A percentile compares a stretch with the other conserved stretches of the same genome.
Evolutionary conservation across 306 rosid species (phyloP).

Genomic region (Cucurbita pepo): DNA sequence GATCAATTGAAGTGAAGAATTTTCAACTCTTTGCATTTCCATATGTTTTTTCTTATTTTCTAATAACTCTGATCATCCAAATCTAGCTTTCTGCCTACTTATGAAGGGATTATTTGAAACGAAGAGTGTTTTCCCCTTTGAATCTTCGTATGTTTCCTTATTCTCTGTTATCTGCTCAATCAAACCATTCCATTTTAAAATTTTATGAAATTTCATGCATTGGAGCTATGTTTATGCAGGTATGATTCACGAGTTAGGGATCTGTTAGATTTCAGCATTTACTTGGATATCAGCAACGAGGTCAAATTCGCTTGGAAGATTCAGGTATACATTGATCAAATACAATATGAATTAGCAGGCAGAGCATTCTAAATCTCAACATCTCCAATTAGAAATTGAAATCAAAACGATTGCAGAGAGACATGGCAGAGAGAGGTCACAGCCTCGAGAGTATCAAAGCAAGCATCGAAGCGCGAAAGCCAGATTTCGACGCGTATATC

Average conservation of each 20-base stretch:
- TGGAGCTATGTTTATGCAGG: constrained; percentile 19
- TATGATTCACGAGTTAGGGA: constrained; percentile 76
- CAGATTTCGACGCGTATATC: constrained; percentile 87
- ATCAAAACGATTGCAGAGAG: constrained; percentile 43
- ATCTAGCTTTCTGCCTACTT: background rate
- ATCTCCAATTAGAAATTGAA: background rate
- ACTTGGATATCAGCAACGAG: constrained; percentile 91
- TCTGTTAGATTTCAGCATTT: constrained; percentile 85
- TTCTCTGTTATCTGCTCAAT: background rate
- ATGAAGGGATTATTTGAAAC: background rate
- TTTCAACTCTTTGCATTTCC: background rate
- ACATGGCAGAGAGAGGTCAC: constrained; percentile 98
- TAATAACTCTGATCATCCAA: background rate
- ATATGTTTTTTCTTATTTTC: background rate
- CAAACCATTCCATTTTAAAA: background rate
- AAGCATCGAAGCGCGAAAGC: constrained; percentile 92
- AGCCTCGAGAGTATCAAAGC: constrained; percentile 98
- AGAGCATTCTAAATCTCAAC: background rate
- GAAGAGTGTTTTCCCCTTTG: background rate
- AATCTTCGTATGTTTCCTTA: background rate
- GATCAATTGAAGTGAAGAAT: background rate
- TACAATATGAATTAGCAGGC: background rate
- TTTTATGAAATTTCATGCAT: background rate
- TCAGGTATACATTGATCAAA: constrained; percentile 39
- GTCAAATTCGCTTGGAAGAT: constrained; percentile 97